Percentiles rank a stretch among this genome's conserved stretches.
Conservation (phyloP, 2,329 filamentous ascomycete species). For the Colletotrichum tabaci region DNA sequence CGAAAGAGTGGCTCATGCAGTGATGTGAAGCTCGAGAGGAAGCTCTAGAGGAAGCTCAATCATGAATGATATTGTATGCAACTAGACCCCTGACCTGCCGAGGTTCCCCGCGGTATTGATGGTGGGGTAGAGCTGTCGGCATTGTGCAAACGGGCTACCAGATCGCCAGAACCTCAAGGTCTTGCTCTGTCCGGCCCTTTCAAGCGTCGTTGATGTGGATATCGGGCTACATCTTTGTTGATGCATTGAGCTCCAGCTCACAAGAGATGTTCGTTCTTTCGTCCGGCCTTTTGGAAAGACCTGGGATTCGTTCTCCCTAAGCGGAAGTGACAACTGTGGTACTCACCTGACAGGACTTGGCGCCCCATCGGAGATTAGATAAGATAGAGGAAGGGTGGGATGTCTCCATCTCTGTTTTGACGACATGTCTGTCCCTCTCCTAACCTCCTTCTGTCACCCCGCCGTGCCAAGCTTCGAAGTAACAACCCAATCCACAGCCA, state of each 20-base stretch:
- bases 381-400: constrained; percentile 39
- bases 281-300: background rate
- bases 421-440: constrained; percentile 20
- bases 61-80: constrained; percentile 12
- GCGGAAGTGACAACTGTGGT: constrained; percentile 7
- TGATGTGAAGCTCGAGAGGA: background rate
- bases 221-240: too few relatives aligned
- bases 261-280: background rate
- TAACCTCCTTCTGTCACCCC: constrained; percentile 7
- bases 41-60: background rate
- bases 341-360: constrained; percentile 21
- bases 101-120: constrained; percentile 43
- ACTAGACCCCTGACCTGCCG: constrained; percentile 35
- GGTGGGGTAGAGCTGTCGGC: constrained; percentile 30
- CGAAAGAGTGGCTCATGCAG: background rate
- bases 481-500: constrained; percentile 1
- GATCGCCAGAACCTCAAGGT: background rate
- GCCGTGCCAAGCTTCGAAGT: background rate
- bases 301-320: background rate
- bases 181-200: too few relatives aligned
- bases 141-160: constrained; percentile 24
- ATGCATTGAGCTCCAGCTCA: background rate
- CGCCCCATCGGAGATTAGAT: constrained; percentile 36
- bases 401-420: constrained; percentile 40
- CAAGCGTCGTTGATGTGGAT: too few relatives aligned